phyloP scores from a whole-genome alignment of 163 green algal species.

The Scenedesmus sp. region DNA sequence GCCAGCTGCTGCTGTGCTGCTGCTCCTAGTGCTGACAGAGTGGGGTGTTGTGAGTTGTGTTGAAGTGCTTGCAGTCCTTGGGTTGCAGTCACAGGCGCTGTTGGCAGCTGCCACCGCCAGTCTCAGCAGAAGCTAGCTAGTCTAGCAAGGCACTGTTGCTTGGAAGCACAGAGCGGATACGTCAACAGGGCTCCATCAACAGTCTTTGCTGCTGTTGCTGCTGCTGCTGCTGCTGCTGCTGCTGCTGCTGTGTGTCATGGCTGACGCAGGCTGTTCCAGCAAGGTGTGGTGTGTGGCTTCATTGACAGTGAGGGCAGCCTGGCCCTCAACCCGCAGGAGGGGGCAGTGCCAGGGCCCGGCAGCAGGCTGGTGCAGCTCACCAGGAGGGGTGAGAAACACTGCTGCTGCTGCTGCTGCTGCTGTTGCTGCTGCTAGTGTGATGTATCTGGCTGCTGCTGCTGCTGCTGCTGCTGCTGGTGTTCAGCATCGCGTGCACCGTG shows the following conservation, averaged over 20 bases:
- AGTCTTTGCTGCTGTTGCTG: neutral
- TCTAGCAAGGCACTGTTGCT: no score
- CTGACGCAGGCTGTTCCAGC: conserved; percentile 11
- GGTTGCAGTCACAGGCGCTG: no score
- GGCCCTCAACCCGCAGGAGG: conserved; percentile 22
- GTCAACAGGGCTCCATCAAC: no score
- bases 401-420: neutral
- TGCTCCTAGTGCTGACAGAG: neutral
- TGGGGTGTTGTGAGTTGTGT: no score
- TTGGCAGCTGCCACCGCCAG: no score
- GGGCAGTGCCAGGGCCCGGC: neutral
- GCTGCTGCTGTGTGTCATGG: neutral
- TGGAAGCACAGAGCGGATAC: no score
- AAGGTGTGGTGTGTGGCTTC: conserved; percentile 27
- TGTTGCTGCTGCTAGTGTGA: neutral
- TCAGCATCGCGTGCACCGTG: no score
- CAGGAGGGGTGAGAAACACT: neutral
- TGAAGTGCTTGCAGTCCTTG: no score
- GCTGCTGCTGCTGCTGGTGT: neutral
- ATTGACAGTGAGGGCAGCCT: neutral
- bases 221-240: neutral
- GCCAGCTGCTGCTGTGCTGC: neutral
- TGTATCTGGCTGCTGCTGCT: neutral
- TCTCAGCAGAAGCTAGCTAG: no score
- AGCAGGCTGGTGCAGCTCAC: conserved; percentile 25